These are phyloP conservation scores for Diaporthe helianthi DNA, from an alignment of 2,329 filamentous ascomycete species.

Conservation along the genomic window DNA sequence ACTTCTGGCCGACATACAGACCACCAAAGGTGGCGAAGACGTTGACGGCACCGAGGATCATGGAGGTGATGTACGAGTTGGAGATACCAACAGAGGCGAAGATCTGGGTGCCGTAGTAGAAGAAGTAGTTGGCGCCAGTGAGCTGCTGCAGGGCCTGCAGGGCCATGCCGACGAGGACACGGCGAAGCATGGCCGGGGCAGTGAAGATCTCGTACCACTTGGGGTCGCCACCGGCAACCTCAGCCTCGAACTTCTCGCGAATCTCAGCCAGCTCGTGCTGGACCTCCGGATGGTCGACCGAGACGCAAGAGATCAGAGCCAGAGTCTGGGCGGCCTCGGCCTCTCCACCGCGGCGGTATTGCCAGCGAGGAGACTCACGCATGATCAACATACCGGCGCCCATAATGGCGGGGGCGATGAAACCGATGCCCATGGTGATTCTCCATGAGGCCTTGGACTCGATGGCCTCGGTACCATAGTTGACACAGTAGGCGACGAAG, in stretches of 20 bases:
- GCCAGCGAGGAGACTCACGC: slow-evolving; percentile 64
- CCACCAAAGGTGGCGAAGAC: slow-evolving; percentile 71
- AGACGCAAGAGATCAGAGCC: slow-evolving; percentile 26
- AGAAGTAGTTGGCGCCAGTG: slow-evolving; percentile 59
- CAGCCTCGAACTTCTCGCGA: slow-evolving; percentile 34
- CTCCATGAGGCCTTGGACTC: slow-evolving; percentile 62
- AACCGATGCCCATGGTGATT: slow-evolving; percentile 65
- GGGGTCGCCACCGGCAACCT: slow-evolving; percentile 33
- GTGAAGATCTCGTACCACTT: slow-evolving; percentile 36
- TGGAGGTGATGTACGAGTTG: slow-evolving; percentile 71
- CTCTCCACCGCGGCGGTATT: slow-evolving; percentile 34
- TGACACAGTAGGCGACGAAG: slow-evolving; percentile 52
- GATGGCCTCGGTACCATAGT: slow-evolving; percentile 57
- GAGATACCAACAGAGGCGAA: slow-evolving; percentile 71
- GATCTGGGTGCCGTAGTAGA: slow-evolving; percentile 72
- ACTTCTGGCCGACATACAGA: slow-evolving; percentile 72
- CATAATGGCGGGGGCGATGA: slow-evolving; percentile 59
- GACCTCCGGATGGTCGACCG: slow-evolving; percentile 31
- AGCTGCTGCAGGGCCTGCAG: slow-evolving; percentile 74
- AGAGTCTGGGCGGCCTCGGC: slow-evolving; percentile 33
- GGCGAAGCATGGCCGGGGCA: slow-evolving; percentile 66
- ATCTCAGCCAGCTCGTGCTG: slow-evolving; percentile 34
- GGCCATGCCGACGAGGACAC: slow-evolving; percentile 67
- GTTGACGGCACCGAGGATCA: slow-evolving; percentile 74
- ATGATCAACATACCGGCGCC: slow-evolving; percentile 59